Evolutionary conservation across 2,329 filamentous ascomycete species (phyloP).

Genomic region (Verticillium tricorpus): DNA sequence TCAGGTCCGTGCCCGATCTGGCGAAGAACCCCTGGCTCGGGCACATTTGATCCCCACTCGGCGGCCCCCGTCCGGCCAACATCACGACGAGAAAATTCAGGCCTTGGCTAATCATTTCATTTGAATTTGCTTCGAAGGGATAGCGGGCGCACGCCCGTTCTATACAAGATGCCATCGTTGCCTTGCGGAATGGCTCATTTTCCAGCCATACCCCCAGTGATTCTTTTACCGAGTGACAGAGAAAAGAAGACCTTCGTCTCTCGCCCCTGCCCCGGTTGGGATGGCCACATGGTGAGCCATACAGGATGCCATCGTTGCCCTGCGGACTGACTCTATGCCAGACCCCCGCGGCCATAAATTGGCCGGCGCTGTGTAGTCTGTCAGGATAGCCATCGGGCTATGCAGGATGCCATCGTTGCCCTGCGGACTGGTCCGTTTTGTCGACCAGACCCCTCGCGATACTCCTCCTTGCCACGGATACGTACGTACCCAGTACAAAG

Average conservation of each 20-base stretch:
- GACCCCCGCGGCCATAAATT: neutral
- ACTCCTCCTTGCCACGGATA: neutral
- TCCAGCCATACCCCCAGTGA: conserved; percentile 7
- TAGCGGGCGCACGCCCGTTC: conserved; percentile 4
- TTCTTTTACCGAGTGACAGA: neutral
- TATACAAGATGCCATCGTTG: conserved; percentile 15
- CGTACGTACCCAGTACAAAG: conserved; percentile 6
- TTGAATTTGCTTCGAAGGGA: conserved; percentile 6
- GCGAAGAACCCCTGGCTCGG: neutral
- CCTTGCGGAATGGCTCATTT: conserved; percentile 10
- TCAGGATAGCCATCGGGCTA: neutral
- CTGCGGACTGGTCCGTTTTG: conserved; percentile 15
- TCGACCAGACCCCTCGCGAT: conserved; percentile 12
- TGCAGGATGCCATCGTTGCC: conserved; percentile 24
- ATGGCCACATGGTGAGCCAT: conserved; percentile 6
- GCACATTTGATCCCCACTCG: neutral
- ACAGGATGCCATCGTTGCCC: neutral
- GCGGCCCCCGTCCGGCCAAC: neutral
- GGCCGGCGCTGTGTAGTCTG: neutral
- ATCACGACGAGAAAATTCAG: neutral
- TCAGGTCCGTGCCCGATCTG: neutral
- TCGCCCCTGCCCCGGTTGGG: neutral
- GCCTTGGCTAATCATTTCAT: neutral
- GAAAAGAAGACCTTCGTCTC: neutral
- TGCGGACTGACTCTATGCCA: neutral